phyloP scores from a whole-genome alignment of 2,329 filamentous ascomycete genomes.

The Colletotrichum viniferum region DNA sequence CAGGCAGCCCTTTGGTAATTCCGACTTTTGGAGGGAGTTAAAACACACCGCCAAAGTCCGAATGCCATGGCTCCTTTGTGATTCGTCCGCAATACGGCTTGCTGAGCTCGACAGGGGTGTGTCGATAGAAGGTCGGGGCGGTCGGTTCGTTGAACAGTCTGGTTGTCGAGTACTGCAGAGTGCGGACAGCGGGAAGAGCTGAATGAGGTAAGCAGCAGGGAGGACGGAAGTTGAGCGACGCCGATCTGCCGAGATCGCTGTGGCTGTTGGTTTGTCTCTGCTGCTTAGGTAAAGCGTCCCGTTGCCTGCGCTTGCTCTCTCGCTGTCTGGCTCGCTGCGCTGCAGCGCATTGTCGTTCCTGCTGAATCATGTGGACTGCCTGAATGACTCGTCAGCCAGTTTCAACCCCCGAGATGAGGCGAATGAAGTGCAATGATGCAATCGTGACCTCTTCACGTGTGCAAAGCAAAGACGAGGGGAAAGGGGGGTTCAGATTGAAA shows the following conservation, averaged over 20 bases:
- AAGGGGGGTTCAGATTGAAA: not conserved
- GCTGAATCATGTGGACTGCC: slow-evolving; percentile 16
- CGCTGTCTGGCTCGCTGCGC: not conserved
- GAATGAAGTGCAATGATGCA: slow-evolving; percentile 13
- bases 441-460: slow-evolving; percentile 1
- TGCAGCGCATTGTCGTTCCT: not conserved
- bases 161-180: not conserved
- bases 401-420: slow-evolving; percentile 9
- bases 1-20: slow-evolving; percentile 15
- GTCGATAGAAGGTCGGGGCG: slow-evolving; percentile 2
- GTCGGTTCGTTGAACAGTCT: not conserved
- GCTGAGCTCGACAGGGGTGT: not conserved
- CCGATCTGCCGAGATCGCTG: slow-evolving; percentile 19
- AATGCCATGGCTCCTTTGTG: not conserved
- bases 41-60: slow-evolving; percentile 21
- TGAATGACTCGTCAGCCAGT: slow-evolving; percentile 21
- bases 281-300: not conserved
- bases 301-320: not conserved
- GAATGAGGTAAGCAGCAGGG: slow-evolving; percentile 12
- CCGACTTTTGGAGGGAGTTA: not conserved
- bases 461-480: not conserved
- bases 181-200: not conserved
- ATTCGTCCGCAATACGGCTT: slow-evolving; percentile 14
- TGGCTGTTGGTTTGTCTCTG: not conserved
- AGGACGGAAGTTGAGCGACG: slow-evolving; percentile 11